Conservation (phyloP, 345 rosid genomes). For the Bruguiera parviflora region DNA sequence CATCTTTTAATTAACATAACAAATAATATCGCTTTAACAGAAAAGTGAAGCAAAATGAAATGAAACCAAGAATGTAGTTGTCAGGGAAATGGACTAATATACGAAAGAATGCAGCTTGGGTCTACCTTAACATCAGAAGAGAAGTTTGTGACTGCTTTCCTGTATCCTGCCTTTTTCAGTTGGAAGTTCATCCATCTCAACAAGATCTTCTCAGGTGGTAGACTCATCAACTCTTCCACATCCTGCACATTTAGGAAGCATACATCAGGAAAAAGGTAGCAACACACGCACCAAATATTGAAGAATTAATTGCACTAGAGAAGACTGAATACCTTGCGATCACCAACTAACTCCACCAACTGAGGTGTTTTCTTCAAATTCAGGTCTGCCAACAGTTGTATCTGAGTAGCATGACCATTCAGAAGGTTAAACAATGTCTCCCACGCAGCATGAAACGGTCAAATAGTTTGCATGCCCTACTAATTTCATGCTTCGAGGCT, state of each 20-base stretch:
- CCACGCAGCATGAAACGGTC: background rate
- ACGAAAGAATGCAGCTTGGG: background rate
- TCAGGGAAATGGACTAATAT: background rate
- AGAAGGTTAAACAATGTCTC: slow-evolving; percentile 16
- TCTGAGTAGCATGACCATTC: slow-evolving; percentile 40
- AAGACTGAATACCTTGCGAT: slow-evolving; percentile 54
- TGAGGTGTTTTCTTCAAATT: slow-evolving; percentile 98
- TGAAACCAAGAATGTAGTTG: slow-evolving; percentile 1
- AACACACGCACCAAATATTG: background rate
- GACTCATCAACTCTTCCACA: slow-evolving; percentile 96
- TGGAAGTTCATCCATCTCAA: slow-evolving; percentile 99
- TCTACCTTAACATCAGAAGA: slow-evolving; percentile 93
- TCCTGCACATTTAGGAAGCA: slow-evolving; percentile 48
- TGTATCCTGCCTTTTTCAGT: slow-evolving; percentile 70
- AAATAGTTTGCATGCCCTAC: background rate
- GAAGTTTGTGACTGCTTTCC: slow-evolving; percentile 78
- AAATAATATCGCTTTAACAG: background rate
- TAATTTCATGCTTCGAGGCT: background rate
- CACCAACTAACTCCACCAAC: slow-evolving; percentile 83
- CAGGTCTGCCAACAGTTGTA: slow-evolving; percentile 95
- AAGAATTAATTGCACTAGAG: background rate
- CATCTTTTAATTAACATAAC: background rate
- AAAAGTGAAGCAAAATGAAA: background rate
- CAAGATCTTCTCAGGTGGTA: slow-evolving; percentile 96
- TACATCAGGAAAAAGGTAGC: background rate